Evolutionary conservation across 345 rosid genomes (phyloP), one percentile per base, ranked within the genome.

Genomic region (Crucihimalaya himalaica): DNA sequence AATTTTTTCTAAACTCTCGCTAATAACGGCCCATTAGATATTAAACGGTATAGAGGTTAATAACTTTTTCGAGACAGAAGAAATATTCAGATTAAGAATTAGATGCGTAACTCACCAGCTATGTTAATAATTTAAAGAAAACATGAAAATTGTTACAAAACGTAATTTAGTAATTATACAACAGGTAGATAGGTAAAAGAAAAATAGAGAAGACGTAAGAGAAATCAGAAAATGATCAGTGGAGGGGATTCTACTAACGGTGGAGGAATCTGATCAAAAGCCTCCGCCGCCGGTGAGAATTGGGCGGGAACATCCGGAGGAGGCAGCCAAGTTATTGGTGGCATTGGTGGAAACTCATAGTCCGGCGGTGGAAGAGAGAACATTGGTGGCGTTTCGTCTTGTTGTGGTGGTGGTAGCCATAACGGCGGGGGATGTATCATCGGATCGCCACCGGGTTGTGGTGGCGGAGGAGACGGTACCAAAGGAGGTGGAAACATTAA

Each of bases 401-500:
- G 29, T 42, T 45, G 45, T 15, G 68, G 63, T 23, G 79, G 70
- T 2, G 70, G 74, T 5, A 68, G 46, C 79, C 79, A 75, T 13
- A 61, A 8, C 15, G 74, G 64, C 7, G 68, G 78, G 15, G 78
- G 66, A 10, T 64, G 34, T 35, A 0, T 12, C 23, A 8, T 27
- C 5, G 75, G 69, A 9, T 34, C 21, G 0, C 53, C 47, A 56
- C 65, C 51, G 55, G 59, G 27, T 20, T 18, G 66, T 3, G 69
- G 65, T 2, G 83, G 83, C 0, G 80, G 80, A 19, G 80, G 83
- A 59, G 83, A 71, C 18, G 68, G 78, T 42, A 52, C 74, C 32
- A 81, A 72, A 6, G 83, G 80, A 1, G 79, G 70, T 0, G 76
- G 62, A 18, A 76, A 67, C 25, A 58, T 68, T 35, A 66, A 5